These are phyloP conservation scores for Niebla homalea DNA, from an alignment of 495 filamentous ascomycete species.

Conservation along the genomic window DNA sequence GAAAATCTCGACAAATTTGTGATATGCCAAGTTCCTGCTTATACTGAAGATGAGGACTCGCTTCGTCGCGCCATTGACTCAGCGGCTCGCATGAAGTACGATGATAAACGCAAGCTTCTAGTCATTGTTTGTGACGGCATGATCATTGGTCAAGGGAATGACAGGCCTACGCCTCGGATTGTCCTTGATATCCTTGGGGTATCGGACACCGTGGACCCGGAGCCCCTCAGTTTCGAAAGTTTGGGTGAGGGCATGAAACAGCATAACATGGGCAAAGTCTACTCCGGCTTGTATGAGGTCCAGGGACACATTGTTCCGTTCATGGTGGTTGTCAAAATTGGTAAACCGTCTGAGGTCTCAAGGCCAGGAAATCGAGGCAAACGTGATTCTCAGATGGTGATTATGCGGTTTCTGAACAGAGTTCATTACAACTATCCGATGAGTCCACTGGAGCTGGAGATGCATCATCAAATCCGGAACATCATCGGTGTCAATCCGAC, in stretches of 20 bases:
- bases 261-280: conserved; percentile 98
- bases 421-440: conserved; percentile 94
- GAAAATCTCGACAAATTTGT: conserved; percentile 97
- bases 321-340: conserved; percentile 91
- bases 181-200: conserved; percentile 96
- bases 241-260: conserved; percentile 92
- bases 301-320: conserved; percentile 97
- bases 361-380: conserved; percentile 97
- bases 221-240: conserved; percentile 93
- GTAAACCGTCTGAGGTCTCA: conserved; percentile 92
- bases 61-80: conserved; percentile 94
- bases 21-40: conserved; percentile 93
- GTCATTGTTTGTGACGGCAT: conserved; percentile 95
- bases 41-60: conserved; percentile 97
- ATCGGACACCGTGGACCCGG: conserved; percentile 84
- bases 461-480: conserved; percentile 97
- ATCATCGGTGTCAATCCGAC: conserved; percentile 97
- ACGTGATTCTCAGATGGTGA: conserved; percentile 94
- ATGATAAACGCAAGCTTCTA: conserved; percentile 94
- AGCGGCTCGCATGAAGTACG: conserved; percentile 87
- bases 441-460: conserved; percentile 93
- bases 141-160: conserved; percentile 98
- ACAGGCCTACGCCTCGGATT: conserved; percentile 86
- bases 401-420: conserved; percentile 97
- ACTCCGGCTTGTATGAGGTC: conserved; percentile 94